A percentile compares a stretch with the other conserved stretches of the same genome.
Conservation (phyloP, 441 rosid genomes). For the Mallotus repandus region DNA sequence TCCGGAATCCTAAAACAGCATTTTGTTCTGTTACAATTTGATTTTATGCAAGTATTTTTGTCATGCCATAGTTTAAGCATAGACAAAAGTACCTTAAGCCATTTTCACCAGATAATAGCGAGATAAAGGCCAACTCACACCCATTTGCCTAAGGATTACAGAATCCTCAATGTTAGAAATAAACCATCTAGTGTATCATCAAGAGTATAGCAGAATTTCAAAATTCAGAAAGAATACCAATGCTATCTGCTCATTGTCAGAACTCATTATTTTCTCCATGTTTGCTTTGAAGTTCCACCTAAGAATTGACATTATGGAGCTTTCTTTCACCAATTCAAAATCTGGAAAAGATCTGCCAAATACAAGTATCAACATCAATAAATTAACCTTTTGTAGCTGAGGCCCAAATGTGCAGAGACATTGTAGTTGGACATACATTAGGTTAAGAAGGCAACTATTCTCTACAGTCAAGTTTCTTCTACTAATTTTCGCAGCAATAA, state of each 20-base stretch:
- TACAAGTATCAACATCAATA: constrained; percentile 19
- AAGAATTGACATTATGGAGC: constrained; percentile 50
- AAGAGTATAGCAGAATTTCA: constrained; percentile 8
- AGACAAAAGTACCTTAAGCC: constrained; percentile 40
- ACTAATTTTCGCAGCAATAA: not conserved
- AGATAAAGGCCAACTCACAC: constrained; percentile 58
- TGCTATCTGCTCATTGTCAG: constrained; percentile 44
- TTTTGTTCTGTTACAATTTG: constrained; percentile 18
- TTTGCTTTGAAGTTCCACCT: constrained; percentile 67
- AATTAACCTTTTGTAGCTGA: constrained; percentile 14
- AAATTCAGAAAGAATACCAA: constrained; percentile 37
- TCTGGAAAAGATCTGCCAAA: constrained; percentile 59
- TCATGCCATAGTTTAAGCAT: constrained; percentile 18
- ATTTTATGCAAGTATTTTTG: not conserved
- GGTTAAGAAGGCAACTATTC: not conserved
- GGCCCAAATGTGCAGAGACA: not conserved
- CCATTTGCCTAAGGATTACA: constrained; percentile 48
- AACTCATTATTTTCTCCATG: constrained; percentile 51
- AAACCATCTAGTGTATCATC: constrained; percentile 19
- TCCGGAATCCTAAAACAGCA: constrained; percentile 44
- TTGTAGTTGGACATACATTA: too few relatives aligned
- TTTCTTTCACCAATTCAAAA: constrained; percentile 54
- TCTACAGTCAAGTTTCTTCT: not conserved
- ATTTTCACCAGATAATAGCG: constrained; percentile 42
- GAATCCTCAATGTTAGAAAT: constrained; percentile 14